Base-by-base conservation (phyloP, 352 stramenopile genomes). In the Phytopythium boreale region DNA sequence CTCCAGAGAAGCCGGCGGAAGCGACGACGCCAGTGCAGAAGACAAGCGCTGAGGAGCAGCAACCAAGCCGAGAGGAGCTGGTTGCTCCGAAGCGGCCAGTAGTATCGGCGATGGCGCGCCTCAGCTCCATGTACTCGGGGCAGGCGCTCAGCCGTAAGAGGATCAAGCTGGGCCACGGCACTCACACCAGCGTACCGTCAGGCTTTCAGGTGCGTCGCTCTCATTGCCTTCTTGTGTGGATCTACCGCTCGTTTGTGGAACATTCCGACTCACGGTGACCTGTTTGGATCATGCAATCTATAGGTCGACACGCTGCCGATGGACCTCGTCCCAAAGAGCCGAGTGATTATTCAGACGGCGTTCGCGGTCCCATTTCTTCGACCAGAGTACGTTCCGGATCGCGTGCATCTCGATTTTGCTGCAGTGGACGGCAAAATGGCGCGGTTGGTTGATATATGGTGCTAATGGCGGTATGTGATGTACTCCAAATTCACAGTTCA, bases 281-380 rank as follows among this genome's bases (percentile, higher is more conserved):
- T 47, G 34, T 44, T n/a, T n/a, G n/a, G n/a, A n/a, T 61, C 4
- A 24, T n/a, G n/a, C n/a, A n/a, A n/a, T 4, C 24, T 31, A 8
- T 29, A 90, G 81, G 62, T 80, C 52, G 61, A 72, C 24, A 46
- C 61, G 10, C 49, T 93, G 17, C 82, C 84, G 1, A 20, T 87
- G n/a, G 84, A 93, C 41, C 31, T 87, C 29, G 71, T 81, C 17
- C 82, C 78, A 7, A 92, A 91, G 63, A 66, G 65, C 9, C 89
- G 88, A 49, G 36, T 75, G 19, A 74, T 84, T 20, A 73, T 93
- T 41, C 71, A 88, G 41, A 90, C 81, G 22, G 71, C 76, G 1
- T 87, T 87, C 26, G 74, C 74, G n/a, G 79, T 89, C 58, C 80
- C 82, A 31, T 93, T 93, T 63, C 61, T 75, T 12, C 79, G 79